These are phyloP conservation scores for Paraphaeosphaeria minitans DNA, from an alignment of 2,329 filamentous ascomycete species.

Conservation along the genomic window DNA sequence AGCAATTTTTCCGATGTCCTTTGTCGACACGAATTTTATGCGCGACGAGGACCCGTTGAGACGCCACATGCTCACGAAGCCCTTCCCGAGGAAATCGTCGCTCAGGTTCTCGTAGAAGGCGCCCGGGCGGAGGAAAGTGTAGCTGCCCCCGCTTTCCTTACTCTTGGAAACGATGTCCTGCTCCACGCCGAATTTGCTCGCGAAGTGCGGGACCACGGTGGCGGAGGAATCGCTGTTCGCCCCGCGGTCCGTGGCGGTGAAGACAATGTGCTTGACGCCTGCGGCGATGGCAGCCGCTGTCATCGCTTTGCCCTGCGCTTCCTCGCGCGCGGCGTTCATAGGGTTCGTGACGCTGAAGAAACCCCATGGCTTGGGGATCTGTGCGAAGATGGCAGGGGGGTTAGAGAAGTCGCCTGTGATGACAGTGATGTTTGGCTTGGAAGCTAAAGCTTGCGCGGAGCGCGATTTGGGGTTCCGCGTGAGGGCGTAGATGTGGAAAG, in stretches of 20 bases:
- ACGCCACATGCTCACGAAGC: background rate
- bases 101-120: constrained; percentile 2
- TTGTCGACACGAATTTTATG: constrained; percentile 6
- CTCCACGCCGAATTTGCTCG: constrained; percentile 2
- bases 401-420: constrained; percentile 4
- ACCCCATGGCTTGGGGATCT: background rate
- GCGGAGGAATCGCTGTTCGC: background rate
- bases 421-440: constrained; percentile 1
- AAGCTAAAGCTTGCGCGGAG: background rate
- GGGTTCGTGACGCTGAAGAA: constrained; percentile 2
- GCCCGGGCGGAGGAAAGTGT: background rate
- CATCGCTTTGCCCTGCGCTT: constrained; percentile 2
- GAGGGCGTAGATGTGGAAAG: constrained; percentile 4
- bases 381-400: constrained; percentile 1
- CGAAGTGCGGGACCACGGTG: background rate
- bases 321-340: background rate
- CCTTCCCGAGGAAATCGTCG: background rate
- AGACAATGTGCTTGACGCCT: background rate
- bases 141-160: background rate
- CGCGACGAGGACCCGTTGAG: constrained; percentile 13
- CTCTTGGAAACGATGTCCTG: background rate
- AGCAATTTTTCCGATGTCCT: constrained; percentile 7
- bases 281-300: background rate
- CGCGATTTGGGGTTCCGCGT: background rate
- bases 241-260: constrained; percentile 1